phyloP scores from a whole-genome alignment of 345 rosid species.

The Sisymbrium irio region DNA sequence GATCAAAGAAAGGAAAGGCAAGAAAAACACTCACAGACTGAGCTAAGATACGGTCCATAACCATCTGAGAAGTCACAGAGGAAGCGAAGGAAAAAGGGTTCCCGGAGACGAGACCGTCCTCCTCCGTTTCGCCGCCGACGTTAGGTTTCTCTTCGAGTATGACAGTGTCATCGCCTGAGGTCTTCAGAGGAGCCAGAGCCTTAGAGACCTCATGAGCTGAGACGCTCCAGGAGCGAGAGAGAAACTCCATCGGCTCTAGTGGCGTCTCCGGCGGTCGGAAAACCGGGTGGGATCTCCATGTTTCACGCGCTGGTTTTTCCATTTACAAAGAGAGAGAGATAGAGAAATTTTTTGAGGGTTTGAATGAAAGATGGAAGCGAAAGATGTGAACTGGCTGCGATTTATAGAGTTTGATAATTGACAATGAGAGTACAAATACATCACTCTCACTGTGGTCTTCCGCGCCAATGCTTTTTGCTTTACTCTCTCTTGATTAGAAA shows the following conservation, averaged over 20 bases:
- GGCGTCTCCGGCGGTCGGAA: constrained; percentile 90
- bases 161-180: constrained; percentile 26
- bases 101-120: constrained; percentile 49
- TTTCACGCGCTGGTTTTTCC: constrained; percentile 49
- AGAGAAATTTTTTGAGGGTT: not conserved
- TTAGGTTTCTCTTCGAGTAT: constrained; percentile 52
- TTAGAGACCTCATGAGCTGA: constrained; percentile 77
- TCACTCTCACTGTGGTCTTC: not conserved
- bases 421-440: constrained; percentile 11
- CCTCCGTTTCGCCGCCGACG: constrained; percentile 46
- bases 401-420: constrained; percentile 16
- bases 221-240: constrained; percentile 94
- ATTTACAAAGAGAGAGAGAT: constrained; percentile 24
- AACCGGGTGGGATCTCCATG: constrained; percentile 53
- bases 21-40: constrained; percentile 71
- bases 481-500: not conserved
- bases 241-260: constrained; percentile 84
- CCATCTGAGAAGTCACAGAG: constrained; percentile 82
- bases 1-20: not conserved
- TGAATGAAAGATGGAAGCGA: not conserved
- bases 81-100: constrained; percentile 87
- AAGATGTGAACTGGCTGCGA: constrained; percentile 22
- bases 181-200: constrained; percentile 46
- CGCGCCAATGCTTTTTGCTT: not conserved
- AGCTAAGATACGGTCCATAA: constrained; percentile 86